These are phyloP conservation scores for Thelonectria rubi DNA, from an alignment of 2,329 filamentous ascomycete genomes.

Conservation along the genomic window DNA sequence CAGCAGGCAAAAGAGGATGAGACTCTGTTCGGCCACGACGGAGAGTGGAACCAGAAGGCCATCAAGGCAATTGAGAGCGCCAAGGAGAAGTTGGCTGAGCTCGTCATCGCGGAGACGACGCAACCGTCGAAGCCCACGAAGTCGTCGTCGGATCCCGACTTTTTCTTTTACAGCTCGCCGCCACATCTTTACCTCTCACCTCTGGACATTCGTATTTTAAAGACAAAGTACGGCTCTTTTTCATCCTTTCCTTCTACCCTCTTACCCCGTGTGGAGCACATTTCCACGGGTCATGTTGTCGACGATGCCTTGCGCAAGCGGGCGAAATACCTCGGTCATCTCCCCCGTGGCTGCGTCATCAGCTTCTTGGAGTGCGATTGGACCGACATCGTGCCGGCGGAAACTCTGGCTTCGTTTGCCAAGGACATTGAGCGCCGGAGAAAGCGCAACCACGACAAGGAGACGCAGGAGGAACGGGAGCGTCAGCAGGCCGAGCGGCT, in stretches of 20 bases:
- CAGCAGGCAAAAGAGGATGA: constrained; percentile 89
- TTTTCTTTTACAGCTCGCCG: constrained; percentile 88
- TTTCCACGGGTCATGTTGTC: constrained; percentile 86
- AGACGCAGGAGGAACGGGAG: constrained; percentile 85
- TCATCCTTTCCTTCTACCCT: constrained; percentile 85
- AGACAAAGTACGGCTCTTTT: constrained; percentile 87
- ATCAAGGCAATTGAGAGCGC: constrained; percentile 76
- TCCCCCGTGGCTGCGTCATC: constrained; percentile 90
- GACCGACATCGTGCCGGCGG: constrained; percentile 84
- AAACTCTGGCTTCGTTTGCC: constrained; percentile 79
- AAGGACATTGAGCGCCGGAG: constrained; percentile 79
- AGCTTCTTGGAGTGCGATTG: constrained; percentile 94
- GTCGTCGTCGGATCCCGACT: constrained; percentile 59
- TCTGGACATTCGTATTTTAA: constrained; percentile 90
- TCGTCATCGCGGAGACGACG: constrained; percentile 42
- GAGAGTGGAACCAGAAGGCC: constrained; percentile 91
- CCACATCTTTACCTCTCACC: constrained; percentile 91
- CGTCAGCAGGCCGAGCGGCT: constrained; percentile 82
- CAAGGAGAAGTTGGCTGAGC: constrained; percentile 74
- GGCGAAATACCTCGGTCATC: constrained; percentile 85
- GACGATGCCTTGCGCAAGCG: constrained; percentile 86
- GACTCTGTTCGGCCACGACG: constrained; percentile 88
- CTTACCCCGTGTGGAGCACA: constrained; percentile 85
- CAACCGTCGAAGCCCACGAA: constrained; percentile 31
- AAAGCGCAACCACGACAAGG: constrained; percentile 83